phyloP scores from a whole-genome alignment of 2,329 filamentous ascomycete species.

The Paecilomyces formosus region DNA sequence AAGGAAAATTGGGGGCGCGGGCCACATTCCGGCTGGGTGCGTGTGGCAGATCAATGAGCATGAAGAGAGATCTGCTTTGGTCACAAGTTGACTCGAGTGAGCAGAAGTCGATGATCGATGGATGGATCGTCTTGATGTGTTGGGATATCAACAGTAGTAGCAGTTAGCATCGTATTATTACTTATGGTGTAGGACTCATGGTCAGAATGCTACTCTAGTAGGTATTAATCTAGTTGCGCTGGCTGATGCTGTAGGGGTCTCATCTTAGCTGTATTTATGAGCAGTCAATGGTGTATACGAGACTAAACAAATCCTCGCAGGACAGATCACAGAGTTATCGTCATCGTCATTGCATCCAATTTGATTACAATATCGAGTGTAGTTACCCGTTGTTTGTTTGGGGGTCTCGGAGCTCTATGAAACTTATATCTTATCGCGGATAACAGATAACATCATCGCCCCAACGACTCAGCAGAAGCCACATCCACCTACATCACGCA shows the following conservation, averaged over 20 bases:
- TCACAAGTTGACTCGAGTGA: not conserved
- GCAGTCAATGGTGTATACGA: not conserved
- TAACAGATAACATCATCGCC: not conserved
- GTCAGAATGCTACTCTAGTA: too few relatives aligned
- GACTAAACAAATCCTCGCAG: not conserved
- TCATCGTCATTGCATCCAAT: not conserved
- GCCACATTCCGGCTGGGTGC: not conserved
- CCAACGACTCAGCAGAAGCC: not conserved
- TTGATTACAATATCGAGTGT: too few relatives aligned
- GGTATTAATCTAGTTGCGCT: too few relatives aligned
- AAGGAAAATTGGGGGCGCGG: not conserved
- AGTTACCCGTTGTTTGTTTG: not conserved
- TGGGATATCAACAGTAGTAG: too few relatives aligned
- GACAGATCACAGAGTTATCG: not conserved
- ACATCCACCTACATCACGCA: not conserved
- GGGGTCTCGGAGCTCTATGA: not conserved
- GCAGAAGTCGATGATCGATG: not conserved
- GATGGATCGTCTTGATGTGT: too few relatives aligned
- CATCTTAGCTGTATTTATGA: not conserved
- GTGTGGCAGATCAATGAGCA: not conserved
- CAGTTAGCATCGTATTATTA: too few relatives aligned
- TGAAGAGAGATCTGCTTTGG: not conserved
- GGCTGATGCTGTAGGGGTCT: too few relatives aligned
- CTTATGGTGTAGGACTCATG: too few relatives aligned
- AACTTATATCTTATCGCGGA: not conserved